phyloP scores from a whole-genome alignment of 2,329 filamentous ascomycete genomes.

The Exophiala sp. region DNA sequence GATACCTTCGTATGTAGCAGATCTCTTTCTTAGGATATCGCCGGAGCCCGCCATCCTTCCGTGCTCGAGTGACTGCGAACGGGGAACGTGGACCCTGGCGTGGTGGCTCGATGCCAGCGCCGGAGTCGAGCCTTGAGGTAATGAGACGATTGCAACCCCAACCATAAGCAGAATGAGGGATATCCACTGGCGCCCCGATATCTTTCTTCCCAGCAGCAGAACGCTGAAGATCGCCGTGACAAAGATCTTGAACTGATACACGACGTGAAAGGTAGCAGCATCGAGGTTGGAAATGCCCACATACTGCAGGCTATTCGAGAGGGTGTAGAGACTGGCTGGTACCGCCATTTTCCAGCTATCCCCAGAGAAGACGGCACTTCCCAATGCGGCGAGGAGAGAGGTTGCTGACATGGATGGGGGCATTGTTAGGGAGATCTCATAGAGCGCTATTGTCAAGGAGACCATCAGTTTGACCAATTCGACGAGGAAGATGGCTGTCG shows the following conservation, averaged over 20 bases:
- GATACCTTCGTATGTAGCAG: conserved; percentile 87
- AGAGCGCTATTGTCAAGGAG: conserved; percentile 77
- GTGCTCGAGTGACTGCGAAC: conserved; percentile 66
- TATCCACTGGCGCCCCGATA: conserved; percentile 71
- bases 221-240: conserved; percentile 85
- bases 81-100: conserved; percentile 59
- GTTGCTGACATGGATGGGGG: conserved; percentile 74
- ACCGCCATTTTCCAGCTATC: conserved; percentile 95
- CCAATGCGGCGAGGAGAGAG: conserved; percentile 72
- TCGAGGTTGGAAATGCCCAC: conserved; percentile 85
- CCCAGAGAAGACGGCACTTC: conserved; percentile 72
- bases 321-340: conserved; percentile 78
- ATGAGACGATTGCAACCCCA: conserved; percentile 78
- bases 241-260: conserved; percentile 91
- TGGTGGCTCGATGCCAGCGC: conserved; percentile 55
- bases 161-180: conserved; percentile 71
- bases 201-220: conserved; percentile 62
- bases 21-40: conserved; percentile 57
- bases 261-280: conserved; percentile 85
- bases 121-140: conserved; percentile 58
- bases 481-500: conserved; percentile 88
- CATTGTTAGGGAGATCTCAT: conserved; percentile 73
- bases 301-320: conserved; percentile 93
- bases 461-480: conserved; percentile 86
- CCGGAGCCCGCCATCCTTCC: conserved; percentile 42